phyloP scores from a whole-genome alignment of 2,329 filamentous ascomycete genomes.

The Penicillium fuscoglaucum region DNA sequence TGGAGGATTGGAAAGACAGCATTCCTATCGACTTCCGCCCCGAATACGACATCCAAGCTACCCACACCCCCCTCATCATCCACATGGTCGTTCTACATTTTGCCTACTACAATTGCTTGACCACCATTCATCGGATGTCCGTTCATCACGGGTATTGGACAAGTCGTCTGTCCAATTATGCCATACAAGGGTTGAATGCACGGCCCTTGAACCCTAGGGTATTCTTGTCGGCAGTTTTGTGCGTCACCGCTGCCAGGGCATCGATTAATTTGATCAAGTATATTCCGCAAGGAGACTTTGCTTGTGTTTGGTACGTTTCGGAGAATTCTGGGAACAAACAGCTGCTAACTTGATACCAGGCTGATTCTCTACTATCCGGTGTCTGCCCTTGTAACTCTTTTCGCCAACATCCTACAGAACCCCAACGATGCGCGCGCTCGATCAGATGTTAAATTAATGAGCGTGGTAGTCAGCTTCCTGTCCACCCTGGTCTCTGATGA shows the following conservation, averaged over 20 bases:
- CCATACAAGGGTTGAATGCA: slow-evolving; percentile 89
- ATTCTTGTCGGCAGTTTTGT: slow-evolving; percentile 89
- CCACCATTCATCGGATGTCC: slow-evolving; percentile 97
- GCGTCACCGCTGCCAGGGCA: slow-evolving; percentile 86
- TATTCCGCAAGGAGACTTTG: slow-evolving; percentile 90
- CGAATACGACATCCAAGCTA: slow-evolving; percentile 91
- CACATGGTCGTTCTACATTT: slow-evolving; percentile 95
- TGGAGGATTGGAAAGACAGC: slow-evolving; percentile 94
- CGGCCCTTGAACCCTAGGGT: slow-evolving; percentile 88
- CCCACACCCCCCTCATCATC: slow-evolving; percentile 87
- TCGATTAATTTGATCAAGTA: slow-evolving; percentile 95
- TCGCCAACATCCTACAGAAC: slow-evolving; percentile 95
- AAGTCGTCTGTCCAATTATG: slow-evolving; percentile 88
- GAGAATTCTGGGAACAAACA: background rate
- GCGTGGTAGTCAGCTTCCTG: slow-evolving; percentile 86
- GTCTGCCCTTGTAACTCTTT: slow-evolving; percentile 88
- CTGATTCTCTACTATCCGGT: slow-evolving; percentile 96
- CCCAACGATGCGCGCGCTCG: slow-evolving; percentile 84
- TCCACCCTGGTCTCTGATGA: slow-evolving; percentile 86
- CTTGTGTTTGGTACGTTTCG: slow-evolving; percentile 82
- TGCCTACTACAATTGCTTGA: slow-evolving; percentile 95
- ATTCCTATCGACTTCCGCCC: slow-evolving; percentile 97
- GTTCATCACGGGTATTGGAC: slow-evolving; percentile 99
- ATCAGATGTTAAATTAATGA: slow-evolving; percentile 89
- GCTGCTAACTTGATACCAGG: slow-evolving; percentile 46